Base-by-base conservation (phyloP, 805 yeast species). In the Saccharomyces mikatae region DNA sequence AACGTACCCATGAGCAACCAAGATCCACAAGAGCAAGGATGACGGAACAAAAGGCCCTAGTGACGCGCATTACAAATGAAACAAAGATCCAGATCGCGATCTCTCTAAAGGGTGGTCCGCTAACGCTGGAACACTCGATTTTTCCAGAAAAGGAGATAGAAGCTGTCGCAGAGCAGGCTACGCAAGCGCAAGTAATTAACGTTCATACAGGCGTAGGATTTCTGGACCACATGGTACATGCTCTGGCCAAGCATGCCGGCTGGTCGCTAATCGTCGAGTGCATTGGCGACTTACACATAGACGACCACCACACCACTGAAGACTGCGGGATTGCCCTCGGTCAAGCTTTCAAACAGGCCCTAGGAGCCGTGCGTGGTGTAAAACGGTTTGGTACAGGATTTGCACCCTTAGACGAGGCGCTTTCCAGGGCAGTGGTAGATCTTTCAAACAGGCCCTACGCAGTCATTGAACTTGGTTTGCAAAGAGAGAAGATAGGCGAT, bases 361-460 rank as follows among this genome's bases (percentile, higher is more conserved):
- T 94, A 57, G 98, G 97, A 24, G 87, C 83, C 30, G 86, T 92
- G 22, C 80, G 81, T 62, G 99, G 99, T 53, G 90, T 92, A 55
- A 88, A 89, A 71, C 80, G 99, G 62, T 94, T 92, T 66, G 99
- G 99, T 14, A 66, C 80, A 47, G 99, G 92, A 1, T 92, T 83
- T 75, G 98, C 97, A 6, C 99, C 99, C 1, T 76, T 94, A 55
- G 99, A 94, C 70, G 99, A 94, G 74, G 97, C 99, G 0, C 77
- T 94, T 56, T 84, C 95, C 57, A 77, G 99, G 52, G 96, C 97
- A 0, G 99, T 94, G n/a, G 89, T 94, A 9, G 99, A 94, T 66
- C 76, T 94, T 56, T 88, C 96, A 17, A 90, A 90, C 70, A 80
- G 99, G 62, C 98, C 99, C 1, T 91, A 73, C 71, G 95, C 97